Percentiles rank a stretch among this genome's conserved stretches.
These are phyloP conservation scores for Elsinoe ampelina DNA, from an alignment of 2,329 filamentous ascomycete genomes.

Conservation along the genomic window DNA sequence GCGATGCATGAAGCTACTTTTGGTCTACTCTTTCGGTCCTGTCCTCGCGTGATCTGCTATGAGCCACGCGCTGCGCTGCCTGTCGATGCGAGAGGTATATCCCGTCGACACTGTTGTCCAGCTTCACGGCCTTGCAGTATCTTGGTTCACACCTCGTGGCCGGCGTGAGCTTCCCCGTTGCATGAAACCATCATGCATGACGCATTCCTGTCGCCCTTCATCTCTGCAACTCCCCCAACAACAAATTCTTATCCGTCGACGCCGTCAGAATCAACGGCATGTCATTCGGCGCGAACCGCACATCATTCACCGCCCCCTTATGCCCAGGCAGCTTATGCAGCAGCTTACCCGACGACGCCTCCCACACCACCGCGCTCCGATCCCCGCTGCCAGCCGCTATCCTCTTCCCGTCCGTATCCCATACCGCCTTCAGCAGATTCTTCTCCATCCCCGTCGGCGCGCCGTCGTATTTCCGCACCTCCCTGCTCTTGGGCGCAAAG, in stretches of 20 bases:
- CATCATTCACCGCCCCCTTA: conserved; percentile 89
- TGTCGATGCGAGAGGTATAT: too few species aligned
- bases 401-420: conserved; percentile 76
- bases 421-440: conserved; percentile 82
- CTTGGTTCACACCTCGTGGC: too few species aligned
- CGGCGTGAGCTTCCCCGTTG: too few species aligned
- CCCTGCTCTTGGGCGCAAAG: conserved; percentile 80
- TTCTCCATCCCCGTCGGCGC: conserved; percentile 79
- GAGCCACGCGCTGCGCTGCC: too few species aligned
- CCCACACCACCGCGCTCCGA: conserved; percentile 86
- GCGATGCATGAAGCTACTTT: too few species aligned
- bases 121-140: too few species aligned
- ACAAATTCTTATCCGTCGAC: conserved; percentile 28
- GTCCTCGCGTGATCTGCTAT: too few species aligned
- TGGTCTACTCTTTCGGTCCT: too few species aligned
- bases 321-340: conserved; percentile 93
- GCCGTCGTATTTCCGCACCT: conserved; percentile 85
- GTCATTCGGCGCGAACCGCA: conserved; percentile 74
- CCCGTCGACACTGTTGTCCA: too few species aligned
- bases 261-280: conserved; percentile 56
- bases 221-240: conserved; percentile 26
- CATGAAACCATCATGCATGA: too few species aligned
- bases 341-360: conserved; percentile 75
- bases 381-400: conserved; percentile 86
- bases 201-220: conserved; percentile 13